phyloP scores from a whole-genome alignment of 2,329 filamentous ascomycete genomes.

The Pyrenophora tritici-repentis region DNA sequence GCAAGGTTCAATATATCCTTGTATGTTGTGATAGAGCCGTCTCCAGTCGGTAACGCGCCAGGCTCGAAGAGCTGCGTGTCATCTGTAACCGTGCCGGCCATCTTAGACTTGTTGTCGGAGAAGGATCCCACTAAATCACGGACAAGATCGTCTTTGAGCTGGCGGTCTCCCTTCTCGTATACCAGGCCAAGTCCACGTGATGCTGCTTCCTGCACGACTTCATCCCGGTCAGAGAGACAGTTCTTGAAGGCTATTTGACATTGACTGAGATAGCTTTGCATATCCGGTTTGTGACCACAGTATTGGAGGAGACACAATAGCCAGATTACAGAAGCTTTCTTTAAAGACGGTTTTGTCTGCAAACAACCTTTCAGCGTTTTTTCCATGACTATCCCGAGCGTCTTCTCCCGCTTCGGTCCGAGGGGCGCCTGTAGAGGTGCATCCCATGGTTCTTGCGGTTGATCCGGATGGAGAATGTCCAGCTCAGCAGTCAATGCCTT shows the following conservation, averaged over 20 bases:
- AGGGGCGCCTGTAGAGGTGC: conserved; percentile 34
- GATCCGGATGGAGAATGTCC: conserved; percentile 68
- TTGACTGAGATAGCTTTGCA: conserved; percentile 75
- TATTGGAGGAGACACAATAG: conserved; percentile 89
- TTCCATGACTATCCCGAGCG: conserved; percentile 64
- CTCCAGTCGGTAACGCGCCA: conserved; percentile 85
- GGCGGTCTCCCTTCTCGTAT: conserved; percentile 86
- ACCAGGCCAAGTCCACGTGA: conserved; percentile 89
- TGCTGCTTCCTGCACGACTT: conserved; percentile 93
- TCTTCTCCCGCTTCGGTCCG: conserved; percentile 44
- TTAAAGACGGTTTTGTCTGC: conserved; percentile 82
- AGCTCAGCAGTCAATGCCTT: conserved; percentile 74
- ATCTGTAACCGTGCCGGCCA: conserved; percentile 76
- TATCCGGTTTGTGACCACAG: conserved; percentile 75
- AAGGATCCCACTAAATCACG: conserved; percentile 88
- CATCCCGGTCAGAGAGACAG: conserved; percentile 84
- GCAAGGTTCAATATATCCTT: conserved; percentile 95
- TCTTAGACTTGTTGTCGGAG: conserved; percentile 72
- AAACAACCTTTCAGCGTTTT: conserved; percentile 79
- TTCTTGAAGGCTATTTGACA: conserved; percentile 88
- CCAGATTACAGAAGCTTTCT: conserved; percentile 95
- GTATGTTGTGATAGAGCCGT: conserved; percentile 92
- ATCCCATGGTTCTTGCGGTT: conserved; percentile 40
- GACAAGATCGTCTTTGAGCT: conserved; percentile 80
- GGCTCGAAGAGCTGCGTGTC: conserved; percentile 94